A percentile compares a stretch with the other conserved stretches of the same genome.
Conservation (phyloP, 2,329 filamentous ascomycete genomes). For the Curvularia spicifera region DNA sequence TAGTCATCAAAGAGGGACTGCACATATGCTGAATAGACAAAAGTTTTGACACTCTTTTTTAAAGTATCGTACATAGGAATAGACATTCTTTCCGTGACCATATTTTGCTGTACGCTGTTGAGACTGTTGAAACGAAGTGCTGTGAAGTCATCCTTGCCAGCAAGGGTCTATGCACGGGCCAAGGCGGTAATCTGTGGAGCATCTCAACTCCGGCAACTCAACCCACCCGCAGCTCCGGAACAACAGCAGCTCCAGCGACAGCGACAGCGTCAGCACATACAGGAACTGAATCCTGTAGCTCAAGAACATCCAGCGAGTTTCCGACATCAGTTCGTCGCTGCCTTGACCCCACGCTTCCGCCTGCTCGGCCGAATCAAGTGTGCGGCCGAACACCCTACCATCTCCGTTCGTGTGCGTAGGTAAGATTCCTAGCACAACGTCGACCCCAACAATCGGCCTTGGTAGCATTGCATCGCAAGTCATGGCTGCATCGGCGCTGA, state of each 20-base stretch:
- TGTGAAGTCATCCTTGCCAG: background rate
- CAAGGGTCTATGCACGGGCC: constrained; percentile 11
- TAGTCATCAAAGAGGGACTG: too few species aligned
- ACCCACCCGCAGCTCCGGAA: constrained; percentile 7
- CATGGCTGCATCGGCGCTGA: constrained; percentile 58
- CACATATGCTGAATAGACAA: background rate
- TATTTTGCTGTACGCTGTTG: background rate
- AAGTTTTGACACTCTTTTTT: background rate
- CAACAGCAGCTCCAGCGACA: constrained; percentile 2
- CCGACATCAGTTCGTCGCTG: background rate
- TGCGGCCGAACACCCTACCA: background rate
- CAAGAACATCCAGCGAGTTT: background rate
- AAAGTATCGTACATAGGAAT: too few species aligned
- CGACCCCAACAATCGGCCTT: background rate
- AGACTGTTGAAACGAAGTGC: background rate
- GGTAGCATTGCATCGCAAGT: background rate
- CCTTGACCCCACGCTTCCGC: background rate
- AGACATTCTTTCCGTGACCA: background rate
- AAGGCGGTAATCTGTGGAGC: constrained; percentile 2
- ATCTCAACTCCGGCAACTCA: constrained; percentile 5
- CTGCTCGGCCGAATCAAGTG: constrained; percentile 1
- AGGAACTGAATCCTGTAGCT: background rate
- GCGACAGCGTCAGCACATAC: background rate
- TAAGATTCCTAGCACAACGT: background rate
- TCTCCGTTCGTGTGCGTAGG: background rate